These are phyloP conservation scores for Roridomyces roridus DNA, from an alignment of 768 basidiomycete species.

Conservation along the genomic window DNA sequence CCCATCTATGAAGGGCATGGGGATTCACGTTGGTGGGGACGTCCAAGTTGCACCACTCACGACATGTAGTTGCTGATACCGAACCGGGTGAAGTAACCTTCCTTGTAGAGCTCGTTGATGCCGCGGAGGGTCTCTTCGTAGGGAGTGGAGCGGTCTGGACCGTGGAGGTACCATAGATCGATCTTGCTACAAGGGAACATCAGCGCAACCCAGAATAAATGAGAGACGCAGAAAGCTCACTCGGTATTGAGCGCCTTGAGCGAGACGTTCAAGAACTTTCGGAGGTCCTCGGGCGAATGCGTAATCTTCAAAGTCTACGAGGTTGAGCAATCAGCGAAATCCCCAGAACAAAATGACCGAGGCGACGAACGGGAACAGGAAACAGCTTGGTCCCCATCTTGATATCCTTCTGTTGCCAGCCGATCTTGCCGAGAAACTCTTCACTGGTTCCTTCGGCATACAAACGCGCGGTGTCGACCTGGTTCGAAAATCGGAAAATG, in stretches of 20 bases:
- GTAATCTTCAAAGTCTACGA: not conserved
- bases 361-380: slow-evolving; percentile 37
- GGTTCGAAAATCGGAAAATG: too few relatives aligned
- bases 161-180: slow-evolving; percentile 63
- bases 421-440: slow-evolving; percentile 53
- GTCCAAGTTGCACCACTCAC: slow-evolving; percentile 32
- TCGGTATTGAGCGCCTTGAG: slow-evolving; percentile 50
- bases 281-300: slow-evolving; percentile 39
- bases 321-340: too few relatives aligned
- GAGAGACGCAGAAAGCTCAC: slow-evolving; percentile 36
- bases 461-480: slow-evolving; percentile 57
- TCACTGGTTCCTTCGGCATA: slow-evolving; percentile 65
- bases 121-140: slow-evolving; percentile 62
- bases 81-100: slow-evolving; percentile 64
- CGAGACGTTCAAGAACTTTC: slow-evolving; percentile 50
- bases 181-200: slow-evolving; percentile 40
- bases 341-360: not conserved
- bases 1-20: slow-evolving; percentile 47
- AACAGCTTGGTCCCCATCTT: slow-evolving; percentile 66
- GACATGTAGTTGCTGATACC: slow-evolving; percentile 68
- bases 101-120: slow-evolving; percentile 58
- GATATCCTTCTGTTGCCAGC: slow-evolving; percentile 55
- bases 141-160: slow-evolving; percentile 61
- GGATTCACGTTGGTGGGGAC: not conserved
- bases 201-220: too few relatives aligned